These are phyloP conservation scores for Blastobotrys serpentis DNA, from an alignment of 1,139 yeast genomes.

Conservation along the genomic window DNA sequence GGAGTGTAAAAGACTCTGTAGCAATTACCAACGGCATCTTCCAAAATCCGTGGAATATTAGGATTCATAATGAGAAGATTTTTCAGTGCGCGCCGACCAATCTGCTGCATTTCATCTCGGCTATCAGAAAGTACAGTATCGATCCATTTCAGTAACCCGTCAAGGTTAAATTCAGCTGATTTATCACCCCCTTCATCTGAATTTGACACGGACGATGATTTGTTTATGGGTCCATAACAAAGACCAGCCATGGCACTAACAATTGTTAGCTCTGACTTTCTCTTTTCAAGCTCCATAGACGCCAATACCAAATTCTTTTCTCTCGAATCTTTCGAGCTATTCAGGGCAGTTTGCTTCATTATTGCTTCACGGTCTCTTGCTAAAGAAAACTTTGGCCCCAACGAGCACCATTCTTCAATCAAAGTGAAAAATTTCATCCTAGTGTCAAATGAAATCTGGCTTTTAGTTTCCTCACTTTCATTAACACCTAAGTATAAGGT, in stretches of 20 bases:
- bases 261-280: slow-evolving; percentile 67
- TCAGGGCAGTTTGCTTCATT: slow-evolving; percentile 47
- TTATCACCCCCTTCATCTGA: too few species aligned
- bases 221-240: slow-evolving; percentile 50
- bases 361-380: slow-evolving; percentile 65
- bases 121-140: slow-evolving; percentile 62
- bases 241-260: slow-evolving; percentile 82
- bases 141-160: slow-evolving; percentile 73
- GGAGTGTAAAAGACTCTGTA: slow-evolving; percentile 47
- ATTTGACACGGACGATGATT: too few species aligned
- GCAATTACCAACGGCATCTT: slow-evolving; percentile 67
- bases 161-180: slow-evolving; percentile 53
- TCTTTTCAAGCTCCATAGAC: slow-evolving; percentile 77
- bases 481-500: slow-evolving; percentile 58
- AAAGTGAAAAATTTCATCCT: slow-evolving; percentile 78
- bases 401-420: slow-evolving; percentile 93
- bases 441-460: slow-evolving; percentile 81
- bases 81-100: slow-evolving; percentile 72
- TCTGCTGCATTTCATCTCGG: slow-evolving; percentile 56
- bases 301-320: slow-evolving; percentile 55
- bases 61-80: slow-evolving; percentile 64
- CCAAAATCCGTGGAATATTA: slow-evolving; percentile 54
- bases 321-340: slow-evolving; percentile 31
- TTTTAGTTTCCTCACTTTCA: slow-evolving; percentile 43
- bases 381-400: slow-evolving; percentile 62